Conservation (phyloP, 108 stramenopile genomes). For the Conticribra guillardii region DNA sequence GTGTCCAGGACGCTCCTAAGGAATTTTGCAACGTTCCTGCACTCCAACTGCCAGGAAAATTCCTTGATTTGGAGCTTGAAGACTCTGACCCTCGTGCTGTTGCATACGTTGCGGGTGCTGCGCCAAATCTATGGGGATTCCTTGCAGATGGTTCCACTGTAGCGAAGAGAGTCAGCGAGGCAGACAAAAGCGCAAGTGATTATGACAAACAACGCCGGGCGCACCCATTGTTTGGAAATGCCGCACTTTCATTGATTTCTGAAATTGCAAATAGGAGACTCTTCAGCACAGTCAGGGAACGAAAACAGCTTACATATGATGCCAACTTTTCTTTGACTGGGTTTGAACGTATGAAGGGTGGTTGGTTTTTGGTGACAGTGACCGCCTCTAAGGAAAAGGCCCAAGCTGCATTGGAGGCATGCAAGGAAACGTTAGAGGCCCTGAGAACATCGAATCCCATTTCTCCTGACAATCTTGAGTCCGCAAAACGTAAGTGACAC, state of each 20-base stretch:
- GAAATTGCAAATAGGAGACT: conserved; percentile 94
- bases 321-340: conserved; percentile 94
- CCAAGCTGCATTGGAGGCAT: conserved; percentile 90
- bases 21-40: conserved; percentile 66
- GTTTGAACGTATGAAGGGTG: conserved; percentile 91
- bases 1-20: conserved; percentile 41
- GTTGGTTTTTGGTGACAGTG: conserved; percentile 96
- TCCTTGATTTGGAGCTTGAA: conserved; percentile 89
- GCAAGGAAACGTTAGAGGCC: conserved; percentile 90
- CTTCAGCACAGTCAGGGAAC: conserved; percentile 93
- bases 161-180: conserved; percentile 58
- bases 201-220: conserved; percentile 81
- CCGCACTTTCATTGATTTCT: conserved; percentile 82
- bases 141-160: conserved; percentile 85
- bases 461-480: conserved; percentile 92
- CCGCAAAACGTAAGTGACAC: conserved; percentile 75
- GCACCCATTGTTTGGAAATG: conserved; percentile 90
- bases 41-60: conserved; percentile 65
- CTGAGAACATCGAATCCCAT: conserved; percentile 76
- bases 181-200: conserved; percentile 76
- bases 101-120: conserved; percentile 92
- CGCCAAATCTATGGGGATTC: conserved; percentile 94
- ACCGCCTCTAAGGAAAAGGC: conserved; percentile 97
- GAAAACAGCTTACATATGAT: conserved; percentile 96
- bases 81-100: conserved; percentile 97